Evolutionary conservation across 257 asterid species (phyloP).

Genomic region (Solanum peruvianum): DNA sequence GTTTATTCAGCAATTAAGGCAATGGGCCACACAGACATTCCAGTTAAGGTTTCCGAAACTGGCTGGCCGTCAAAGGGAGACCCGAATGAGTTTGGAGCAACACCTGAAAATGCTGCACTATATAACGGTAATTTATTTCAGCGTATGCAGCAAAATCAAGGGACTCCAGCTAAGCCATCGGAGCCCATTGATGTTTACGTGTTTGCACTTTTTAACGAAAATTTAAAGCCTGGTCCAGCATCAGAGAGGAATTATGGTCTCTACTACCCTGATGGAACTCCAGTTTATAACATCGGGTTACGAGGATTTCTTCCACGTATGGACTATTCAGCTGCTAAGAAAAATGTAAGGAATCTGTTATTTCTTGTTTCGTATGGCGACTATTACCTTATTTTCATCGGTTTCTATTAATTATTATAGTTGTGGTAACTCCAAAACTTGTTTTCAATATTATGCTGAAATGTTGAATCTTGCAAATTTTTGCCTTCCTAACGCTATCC

Average conservation of each 20-base stretch:
- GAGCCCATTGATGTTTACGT: conserved; percentile 57
- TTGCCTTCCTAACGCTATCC: not conserved
- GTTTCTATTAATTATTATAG: not conserved
- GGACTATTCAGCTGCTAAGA: conserved; percentile 45
- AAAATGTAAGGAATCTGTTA: conserved; percentile 25
- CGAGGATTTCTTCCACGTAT: conserved; percentile 54
- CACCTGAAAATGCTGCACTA: conserved; percentile 51
- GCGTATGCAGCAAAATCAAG: conserved; percentile 37
- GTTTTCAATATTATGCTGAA: not conserved
- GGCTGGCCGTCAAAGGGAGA: conserved; percentile 98
- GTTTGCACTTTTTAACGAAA: conserved; percentile 86
- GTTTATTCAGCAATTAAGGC: conserved; percentile 57
- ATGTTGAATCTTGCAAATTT: not conserved
- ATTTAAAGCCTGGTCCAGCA: conserved; percentile 72
- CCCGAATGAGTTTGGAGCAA: conserved; percentile 59
- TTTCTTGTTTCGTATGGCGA: not conserved
- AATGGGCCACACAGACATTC: conserved; percentile 41
- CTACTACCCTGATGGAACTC: conserved; percentile 69
- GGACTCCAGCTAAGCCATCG: conserved; percentile 76
- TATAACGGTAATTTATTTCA: conserved; percentile 57
- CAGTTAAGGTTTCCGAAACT: conserved; percentile 68
- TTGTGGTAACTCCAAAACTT: not conserved
- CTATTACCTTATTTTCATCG: not conserved
- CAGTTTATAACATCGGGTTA: conserved; percentile 63
- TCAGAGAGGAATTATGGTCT: conserved; percentile 95